Percentiles rank a stretch among this genome's conserved stretches.
phyloP scores from a whole-genome alignment of 1,284 basidiomycete species.

The Apiotrichum gracile region DNA sequence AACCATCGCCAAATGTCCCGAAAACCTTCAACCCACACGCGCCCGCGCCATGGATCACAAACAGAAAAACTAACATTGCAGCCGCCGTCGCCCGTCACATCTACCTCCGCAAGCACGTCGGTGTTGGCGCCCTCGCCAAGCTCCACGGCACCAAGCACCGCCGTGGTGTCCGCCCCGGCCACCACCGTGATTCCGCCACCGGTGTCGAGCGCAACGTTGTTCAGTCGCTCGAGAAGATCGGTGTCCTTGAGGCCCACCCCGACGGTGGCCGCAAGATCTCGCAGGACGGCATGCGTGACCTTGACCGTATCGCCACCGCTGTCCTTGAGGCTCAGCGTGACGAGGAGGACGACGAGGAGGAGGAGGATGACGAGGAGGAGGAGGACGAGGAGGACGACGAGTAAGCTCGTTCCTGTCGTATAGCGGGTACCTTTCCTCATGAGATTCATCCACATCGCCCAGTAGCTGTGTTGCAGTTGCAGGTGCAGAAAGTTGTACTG shows the following conservation, averaged over 20 bases:
- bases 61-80: constrained; percentile 36
- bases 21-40: neutral
- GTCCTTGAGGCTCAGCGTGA: constrained; percentile 83
- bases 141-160: constrained; percentile 95
- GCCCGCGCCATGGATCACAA: neutral
- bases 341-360: constrained; percentile 77
- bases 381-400: constrained; percentile 48
- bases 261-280: constrained; percentile 94
- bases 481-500: too few relatives aligned
- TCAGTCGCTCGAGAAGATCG: constrained; percentile 97
- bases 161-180: constrained; percentile 88
- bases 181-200: constrained; percentile 82
- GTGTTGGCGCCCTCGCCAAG: constrained; percentile 87
- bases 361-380: constrained; percentile 65
- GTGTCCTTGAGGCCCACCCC: constrained; percentile 87
- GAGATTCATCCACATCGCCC: constrained; percentile 21
- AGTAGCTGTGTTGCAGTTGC: neutral
- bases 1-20: neutral
- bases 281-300: constrained; percentile 90
- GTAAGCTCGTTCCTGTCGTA: constrained; percentile 31
- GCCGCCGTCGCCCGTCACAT: constrained; percentile 98
- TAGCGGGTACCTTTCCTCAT: constrained; percentile 18
- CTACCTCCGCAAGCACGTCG: constrained; percentile 98
- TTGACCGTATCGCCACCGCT: constrained; percentile 94
- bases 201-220: constrained; percentile 86